phyloP scores from a whole-genome alignment of 208 protist genomes.

The Blastocrithidia nonstop region DNA sequence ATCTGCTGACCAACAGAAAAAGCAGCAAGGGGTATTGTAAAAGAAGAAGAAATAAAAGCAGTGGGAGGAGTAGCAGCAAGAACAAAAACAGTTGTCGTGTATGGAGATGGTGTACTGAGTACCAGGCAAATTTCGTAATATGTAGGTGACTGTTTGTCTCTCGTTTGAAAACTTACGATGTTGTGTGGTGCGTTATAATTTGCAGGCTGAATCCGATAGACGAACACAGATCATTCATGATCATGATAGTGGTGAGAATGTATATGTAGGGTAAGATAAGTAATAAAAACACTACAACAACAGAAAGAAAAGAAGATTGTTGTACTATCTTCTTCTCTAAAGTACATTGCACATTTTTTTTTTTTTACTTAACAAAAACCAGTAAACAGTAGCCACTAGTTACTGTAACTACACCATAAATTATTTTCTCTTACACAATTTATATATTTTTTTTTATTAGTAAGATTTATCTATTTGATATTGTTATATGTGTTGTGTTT shows the following conservation, averaged over 20 bases:
- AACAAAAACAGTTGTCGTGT: slow-evolving; percentile 3
- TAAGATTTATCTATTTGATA: not conserved
- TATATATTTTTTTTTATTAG: slow-evolving; percentile 4
- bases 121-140: slow-evolving; percentile 19
- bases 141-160: slow-evolving; percentile 48
- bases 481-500: not conserved
- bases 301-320: not conserved
- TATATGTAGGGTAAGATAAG: no score
- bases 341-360: slow-evolving; percentile 4
- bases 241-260: slow-evolving; percentile 34
- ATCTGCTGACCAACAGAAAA: not conserved
- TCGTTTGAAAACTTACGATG: slow-evolving; percentile 37
- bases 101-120: slow-evolving; percentile 55
- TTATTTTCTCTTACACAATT: slow-evolving; percentile 1
- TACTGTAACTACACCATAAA: no score
- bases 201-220: slow-evolving; percentile 35
- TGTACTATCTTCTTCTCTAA: not conserved
- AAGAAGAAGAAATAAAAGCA: slow-evolving; percentile 1
- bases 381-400: no score
- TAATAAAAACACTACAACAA: no score
- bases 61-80: not conserved
- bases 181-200: slow-evolving; percentile 34
- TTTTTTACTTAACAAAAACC: no score
- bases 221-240: slow-evolving; percentile 39
- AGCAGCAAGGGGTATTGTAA: not conserved